Percentiles rank a stretch among this genome's conserved stretches.
Evolutionary conservation across 176 grass and related monocot genomes (phyloP).

Genomic region (Tillandsia fasciculata): DNA sequence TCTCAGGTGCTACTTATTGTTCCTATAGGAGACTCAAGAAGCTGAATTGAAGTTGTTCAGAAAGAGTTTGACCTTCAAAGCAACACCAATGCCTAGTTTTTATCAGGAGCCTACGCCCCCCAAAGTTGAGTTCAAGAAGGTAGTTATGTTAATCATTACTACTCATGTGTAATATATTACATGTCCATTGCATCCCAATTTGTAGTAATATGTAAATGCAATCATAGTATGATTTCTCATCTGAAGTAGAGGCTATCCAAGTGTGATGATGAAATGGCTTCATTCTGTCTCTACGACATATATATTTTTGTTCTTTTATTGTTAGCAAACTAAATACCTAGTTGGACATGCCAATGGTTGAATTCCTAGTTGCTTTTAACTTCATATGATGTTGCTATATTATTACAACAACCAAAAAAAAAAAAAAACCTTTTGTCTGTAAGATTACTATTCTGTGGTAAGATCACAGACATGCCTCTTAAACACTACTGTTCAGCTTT

Average conservation of each 20-base stretch:
- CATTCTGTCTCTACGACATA: neutral
- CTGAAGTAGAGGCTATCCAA: neutral
- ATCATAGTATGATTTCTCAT: neutral
- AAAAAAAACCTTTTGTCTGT: too few species aligned
- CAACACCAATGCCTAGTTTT: slow-evolving; percentile 50
- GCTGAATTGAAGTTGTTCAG: slow-evolving; percentile 45
- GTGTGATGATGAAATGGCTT: neutral
- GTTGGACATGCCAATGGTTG: too few species aligned
- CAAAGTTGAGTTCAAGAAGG: slow-evolving; percentile 60
- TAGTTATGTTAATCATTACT: slow-evolving; percentile 12
- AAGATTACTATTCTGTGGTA: too few species aligned
- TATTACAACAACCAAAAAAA: too few species aligned
- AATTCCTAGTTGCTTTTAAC: too few species aligned
- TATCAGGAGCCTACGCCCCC: slow-evolving; percentile 55
- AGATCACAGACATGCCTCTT: too few species aligned
- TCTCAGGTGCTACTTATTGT: slow-evolving; percentile 14
- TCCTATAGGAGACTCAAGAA: slow-evolving; percentile 48
- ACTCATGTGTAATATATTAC: neutral
- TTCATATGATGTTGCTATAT: too few species aligned
- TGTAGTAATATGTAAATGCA: neutral
- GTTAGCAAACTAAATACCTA: neutral
- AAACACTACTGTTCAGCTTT: too few species aligned
- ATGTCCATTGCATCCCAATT: neutral
- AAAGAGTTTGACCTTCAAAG: slow-evolving; percentile 57
- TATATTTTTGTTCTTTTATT: neutral